Evolutionary conservation across 225 moss, liverwort and hornwort genomes (phyloP).

Genomic region (Takakia lepidozioides): DNA sequence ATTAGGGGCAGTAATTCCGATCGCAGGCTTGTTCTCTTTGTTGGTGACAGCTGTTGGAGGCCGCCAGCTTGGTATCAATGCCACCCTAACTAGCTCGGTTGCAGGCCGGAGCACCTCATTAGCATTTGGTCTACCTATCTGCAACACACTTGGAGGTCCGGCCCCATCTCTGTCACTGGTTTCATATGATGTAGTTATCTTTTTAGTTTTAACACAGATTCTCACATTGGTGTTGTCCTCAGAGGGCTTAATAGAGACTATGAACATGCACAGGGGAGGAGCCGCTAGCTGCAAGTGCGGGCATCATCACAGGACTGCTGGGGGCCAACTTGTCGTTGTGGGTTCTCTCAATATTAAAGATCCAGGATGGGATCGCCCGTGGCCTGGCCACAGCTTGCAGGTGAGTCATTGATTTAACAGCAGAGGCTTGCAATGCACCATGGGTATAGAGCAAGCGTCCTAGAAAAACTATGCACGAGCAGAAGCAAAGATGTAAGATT

Average conservation of each 20-base stretch:
- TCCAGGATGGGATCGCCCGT: slow-evolving; percentile 29
- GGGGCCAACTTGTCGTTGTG: slow-evolving; percentile 41
- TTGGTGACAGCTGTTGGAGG: slow-evolving; percentile 35
- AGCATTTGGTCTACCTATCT: slow-evolving; percentile 47
- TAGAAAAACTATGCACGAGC: no score
- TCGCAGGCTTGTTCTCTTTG: slow-evolving; percentile 50
- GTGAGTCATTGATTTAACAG: no score
- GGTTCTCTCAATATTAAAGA: slow-evolving; percentile 35
- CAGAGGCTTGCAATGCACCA: no score
- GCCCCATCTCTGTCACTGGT: not conserved
- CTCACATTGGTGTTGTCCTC: not conserved
- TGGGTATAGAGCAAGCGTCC: no score
- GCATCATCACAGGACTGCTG: slow-evolving; percentile 38
- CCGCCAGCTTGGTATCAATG: slow-evolving; percentile 44
- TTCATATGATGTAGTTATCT: no score
- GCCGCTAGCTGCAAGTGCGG: slow-evolving; percentile 41
- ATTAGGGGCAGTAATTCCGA: slow-evolving; percentile 36
- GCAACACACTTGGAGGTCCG: slow-evolving; percentile 40
- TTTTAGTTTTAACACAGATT: not conserved
- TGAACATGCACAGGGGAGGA: slow-evolving; percentile 29
- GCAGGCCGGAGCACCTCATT: slow-evolving; percentile 47
- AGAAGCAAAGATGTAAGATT: no score
- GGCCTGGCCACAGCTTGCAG: slow-evolving; percentile 46
- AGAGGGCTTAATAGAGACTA: not conserved
- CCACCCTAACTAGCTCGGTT: slow-evolving; percentile 39